phyloP scores from a whole-genome alignment of 768 basidiomycete genomes.

The Collybia mongolica region DNA sequence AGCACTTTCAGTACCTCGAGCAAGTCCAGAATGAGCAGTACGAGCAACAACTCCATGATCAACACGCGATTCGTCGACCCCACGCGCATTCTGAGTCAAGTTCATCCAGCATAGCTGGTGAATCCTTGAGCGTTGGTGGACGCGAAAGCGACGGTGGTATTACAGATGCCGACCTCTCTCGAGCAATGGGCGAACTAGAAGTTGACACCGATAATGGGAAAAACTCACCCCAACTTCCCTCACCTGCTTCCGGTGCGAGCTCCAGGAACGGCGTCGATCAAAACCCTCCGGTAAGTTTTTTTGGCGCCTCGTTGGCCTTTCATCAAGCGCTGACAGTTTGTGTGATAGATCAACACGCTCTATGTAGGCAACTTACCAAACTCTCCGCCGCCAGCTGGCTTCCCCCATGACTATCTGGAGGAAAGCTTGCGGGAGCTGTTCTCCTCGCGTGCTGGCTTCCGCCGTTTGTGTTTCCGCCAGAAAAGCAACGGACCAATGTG shows the following conservation, averaged over 20 bases:
- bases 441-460: conserved; percentile 75
- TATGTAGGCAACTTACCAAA: conserved; percentile 98
- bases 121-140: conserved; percentile 19
- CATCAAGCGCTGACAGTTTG: conserved; percentile 7
- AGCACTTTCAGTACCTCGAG: conserved; percentile 13
- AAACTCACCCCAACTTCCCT: conserved; percentile 74
- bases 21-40: conserved; percentile 14
- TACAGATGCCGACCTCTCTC: conserved; percentile 29
- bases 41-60: conserved; percentile 10
- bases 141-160: conserved; percentile 12
- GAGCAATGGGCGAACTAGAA: conserved; percentile 46
- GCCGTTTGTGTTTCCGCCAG: conserved; percentile 91
- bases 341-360: conserved; percentile 84
- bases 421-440: conserved; percentile 85
- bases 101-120: conserved; percentile 28
- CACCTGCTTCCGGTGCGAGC: conserved; percentile 68
- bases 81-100: conserved; percentile 25
- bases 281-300: conserved; percentile 81
- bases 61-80: conserved; percentile 1
- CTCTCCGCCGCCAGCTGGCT: conserved; percentile 66
- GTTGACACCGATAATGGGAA: conserved; percentile 54
- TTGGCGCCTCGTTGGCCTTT: not conserved
- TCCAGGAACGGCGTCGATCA: conserved; percentile 66
- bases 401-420: conserved; percentile 81
- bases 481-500: conserved; percentile 99